Evolutionary conservation across 352 stramenopile genomes (phyloP), one percentile per base, ranked within the genome.

Genomic region (Globisporangium middletonii): DNA sequence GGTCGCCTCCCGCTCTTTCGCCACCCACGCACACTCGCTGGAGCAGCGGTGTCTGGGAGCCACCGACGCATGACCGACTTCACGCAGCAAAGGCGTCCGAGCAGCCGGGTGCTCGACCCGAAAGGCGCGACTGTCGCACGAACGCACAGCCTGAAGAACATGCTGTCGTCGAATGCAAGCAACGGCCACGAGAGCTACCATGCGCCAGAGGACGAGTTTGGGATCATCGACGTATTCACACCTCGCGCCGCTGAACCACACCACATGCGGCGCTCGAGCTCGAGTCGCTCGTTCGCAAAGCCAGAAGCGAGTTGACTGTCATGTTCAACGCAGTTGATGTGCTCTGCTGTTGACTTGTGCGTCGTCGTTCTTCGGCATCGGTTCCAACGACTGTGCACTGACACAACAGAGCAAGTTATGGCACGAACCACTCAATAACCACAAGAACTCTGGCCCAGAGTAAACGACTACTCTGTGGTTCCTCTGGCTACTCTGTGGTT

Each of bases 41-140:
- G 0, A 18, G 11, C 30, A 16, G 2, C 38, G 8, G 9, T 19
- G 23, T 1, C 38, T 11, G 12, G 19, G 30, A 59, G 63, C 27
- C 50, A 59, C 28, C 57, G 57, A 26, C 65, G 57, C 1, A 68
- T 76, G 68, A 74, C 71, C 8, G 68, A 79, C 53, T 35, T 70
- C 41, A 50, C 28, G 37, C 38, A 50, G 12, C 55, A 59, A 44
- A 53, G 26, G 16, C 53, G 18, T 9, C 23, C 50, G 37, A 63
- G 44, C 43, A 35, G 12, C 18, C 30, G 58, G 15, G 18, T 28
- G 2, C 30, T 48, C 1, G 58, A 59, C 19, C 8, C 12, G 8
- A 59, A 54, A 27, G 27, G 30, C 18, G 18, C 41, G 1, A 5
- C 35, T 37, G 8, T 63, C 30, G 18, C 13, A 26, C 38, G 43